These are phyloP conservation scores for Endothia cerciana DNA, from an alignment of 2,329 filamentous ascomycete genomes.

Conservation along the genomic window DNA sequence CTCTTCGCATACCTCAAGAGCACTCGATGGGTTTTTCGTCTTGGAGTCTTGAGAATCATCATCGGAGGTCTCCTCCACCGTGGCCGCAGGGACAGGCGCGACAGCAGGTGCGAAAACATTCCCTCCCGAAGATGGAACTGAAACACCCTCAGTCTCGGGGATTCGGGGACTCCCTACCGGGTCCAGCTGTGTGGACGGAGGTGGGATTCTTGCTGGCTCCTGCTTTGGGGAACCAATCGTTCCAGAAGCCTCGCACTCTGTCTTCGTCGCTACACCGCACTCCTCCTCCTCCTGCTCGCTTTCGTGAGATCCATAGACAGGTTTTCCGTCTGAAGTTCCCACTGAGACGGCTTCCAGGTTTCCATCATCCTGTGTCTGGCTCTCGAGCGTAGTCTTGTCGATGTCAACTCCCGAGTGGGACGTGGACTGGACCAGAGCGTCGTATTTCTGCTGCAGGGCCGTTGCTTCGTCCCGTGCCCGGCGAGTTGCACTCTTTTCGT, in stretches of 20 bases:
- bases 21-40: no score
- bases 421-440: neutral
- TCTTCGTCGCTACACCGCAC: neutral
- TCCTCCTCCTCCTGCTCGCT: neutral
- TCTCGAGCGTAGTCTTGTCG: neutral
- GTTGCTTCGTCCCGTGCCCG: neutral
- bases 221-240: neutral
- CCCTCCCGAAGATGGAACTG: no score
- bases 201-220: neutral
- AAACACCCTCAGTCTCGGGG: neutral
- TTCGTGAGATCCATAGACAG: neutral
- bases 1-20: no score
- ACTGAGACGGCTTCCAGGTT: neutral
- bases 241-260: neutral
- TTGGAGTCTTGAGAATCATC: no score
- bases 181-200: neutral
- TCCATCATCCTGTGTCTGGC: neutral
- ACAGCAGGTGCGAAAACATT: no score
- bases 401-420: neutral
- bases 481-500: neutral
- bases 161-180: neutral
- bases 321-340: neutral
- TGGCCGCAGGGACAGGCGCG: no score
- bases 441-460: neutral
- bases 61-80: no score